Conservation (phyloP, 192 early-diverging fungal genomes). For the Kappamyces sp. region DNA sequence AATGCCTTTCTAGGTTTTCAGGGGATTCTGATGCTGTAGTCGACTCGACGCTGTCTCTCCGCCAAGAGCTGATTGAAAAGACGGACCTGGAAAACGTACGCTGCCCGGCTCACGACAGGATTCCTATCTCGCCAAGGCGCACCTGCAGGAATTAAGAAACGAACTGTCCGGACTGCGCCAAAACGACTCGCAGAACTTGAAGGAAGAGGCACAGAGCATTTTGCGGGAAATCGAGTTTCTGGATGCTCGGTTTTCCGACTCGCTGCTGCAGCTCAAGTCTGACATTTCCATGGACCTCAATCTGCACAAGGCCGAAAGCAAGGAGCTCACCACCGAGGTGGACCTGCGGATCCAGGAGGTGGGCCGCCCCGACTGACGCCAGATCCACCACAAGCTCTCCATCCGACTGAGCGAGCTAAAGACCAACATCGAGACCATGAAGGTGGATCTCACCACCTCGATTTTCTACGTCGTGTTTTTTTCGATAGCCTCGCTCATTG, state of each 20-base stretch:
- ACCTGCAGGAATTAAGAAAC: constrained; percentile 61
- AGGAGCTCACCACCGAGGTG: constrained; percentile 70
- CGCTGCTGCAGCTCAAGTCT: constrained; percentile 67
- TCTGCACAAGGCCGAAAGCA: constrained; percentile 75
- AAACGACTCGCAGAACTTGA: constrained; percentile 69
- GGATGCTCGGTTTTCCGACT: constrained; percentile 68
- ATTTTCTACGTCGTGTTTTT: background rate
- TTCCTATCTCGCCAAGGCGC: constrained; percentile 75
- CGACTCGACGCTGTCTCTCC: constrained; percentile 39
- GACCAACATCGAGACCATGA: constrained; percentile 82
- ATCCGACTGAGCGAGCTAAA: constrained; percentile 75
- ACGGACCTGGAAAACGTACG: constrained; percentile 76
- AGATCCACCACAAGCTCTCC: constrained; percentile 79
- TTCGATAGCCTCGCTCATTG: no score
- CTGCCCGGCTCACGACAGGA: constrained; percentile 30
- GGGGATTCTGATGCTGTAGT: background rate
- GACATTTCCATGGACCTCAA: constrained; percentile 90
- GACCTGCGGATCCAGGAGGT: constrained; percentile 29
- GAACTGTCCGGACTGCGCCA: constrained; percentile 21
- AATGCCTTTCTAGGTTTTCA: constrained; percentile 48
- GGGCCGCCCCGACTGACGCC: constrained; percentile 43
- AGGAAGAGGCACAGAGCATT: constrained; percentile 66
- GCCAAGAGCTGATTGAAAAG: constrained; percentile 54
- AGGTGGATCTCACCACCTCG: constrained; percentile 71
- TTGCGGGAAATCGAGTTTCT: constrained; percentile 74